phyloP scores from a whole-genome alignment of 2,329 filamentous ascomycete species.

The Cercospora janseana region DNA sequence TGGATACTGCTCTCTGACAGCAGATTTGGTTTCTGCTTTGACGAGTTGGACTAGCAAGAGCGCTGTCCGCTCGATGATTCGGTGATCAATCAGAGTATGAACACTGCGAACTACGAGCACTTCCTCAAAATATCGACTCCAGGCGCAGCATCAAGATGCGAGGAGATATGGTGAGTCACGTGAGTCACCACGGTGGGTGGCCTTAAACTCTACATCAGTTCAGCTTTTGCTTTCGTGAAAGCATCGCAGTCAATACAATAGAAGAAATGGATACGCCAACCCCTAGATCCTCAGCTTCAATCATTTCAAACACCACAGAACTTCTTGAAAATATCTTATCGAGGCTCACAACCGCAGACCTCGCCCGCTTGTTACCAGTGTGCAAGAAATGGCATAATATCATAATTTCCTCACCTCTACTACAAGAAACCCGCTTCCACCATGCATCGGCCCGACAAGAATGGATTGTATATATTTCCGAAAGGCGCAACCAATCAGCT shows the following conservation, averaged over 20 bases:
- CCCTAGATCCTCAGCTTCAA: background rate
- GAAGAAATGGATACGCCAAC: background rate
- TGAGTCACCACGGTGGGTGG: background rate
- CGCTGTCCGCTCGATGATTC: too few relatives aligned
- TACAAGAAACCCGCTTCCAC: background rate
- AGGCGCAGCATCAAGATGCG: too few relatives aligned
- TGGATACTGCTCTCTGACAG: too few relatives aligned
- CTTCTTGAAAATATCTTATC: background rate
- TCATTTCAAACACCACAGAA: background rate
- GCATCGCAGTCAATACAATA: background rate
- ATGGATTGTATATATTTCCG: background rate
- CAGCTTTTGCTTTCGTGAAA: background rate
- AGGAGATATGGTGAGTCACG: too few relatives aligned
- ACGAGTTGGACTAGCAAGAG: too few relatives aligned
- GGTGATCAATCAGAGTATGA: too few relatives aligned
- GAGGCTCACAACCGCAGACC: background rate
- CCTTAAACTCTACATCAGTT: background rate
- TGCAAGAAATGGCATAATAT: conserved; percentile 4
- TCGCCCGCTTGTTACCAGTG: background rate
- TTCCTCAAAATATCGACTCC: too few relatives aligned
- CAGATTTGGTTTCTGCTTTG: too few relatives aligned
- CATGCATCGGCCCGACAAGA: background rate
- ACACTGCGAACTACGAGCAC: too few relatives aligned
- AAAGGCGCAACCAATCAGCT: too few relatives aligned
- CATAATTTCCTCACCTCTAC: background rate